These are phyloP conservation scores for Trichoderma sp. DNA, from an alignment of 2,329 filamentous ascomycete genomes.

Conservation along the genomic window DNA sequence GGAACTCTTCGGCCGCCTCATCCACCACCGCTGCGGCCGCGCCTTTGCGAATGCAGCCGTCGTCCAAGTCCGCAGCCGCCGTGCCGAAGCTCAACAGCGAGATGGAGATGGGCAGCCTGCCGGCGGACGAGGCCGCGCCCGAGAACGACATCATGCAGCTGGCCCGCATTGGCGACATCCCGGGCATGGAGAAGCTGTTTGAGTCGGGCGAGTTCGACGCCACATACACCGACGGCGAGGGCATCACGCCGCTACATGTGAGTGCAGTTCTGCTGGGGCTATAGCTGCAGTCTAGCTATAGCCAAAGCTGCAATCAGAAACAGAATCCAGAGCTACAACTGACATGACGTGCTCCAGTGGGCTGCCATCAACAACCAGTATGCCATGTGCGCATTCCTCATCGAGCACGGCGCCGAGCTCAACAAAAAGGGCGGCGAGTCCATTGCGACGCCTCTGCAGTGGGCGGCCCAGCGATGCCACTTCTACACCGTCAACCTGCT, in stretches of 20 bases:
- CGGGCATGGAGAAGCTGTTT: slow-evolving; percentile 86
- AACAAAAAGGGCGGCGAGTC: slow-evolving; percentile 97
- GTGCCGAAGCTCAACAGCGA: slow-evolving; percentile 61
- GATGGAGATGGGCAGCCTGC: slow-evolving; percentile 58
- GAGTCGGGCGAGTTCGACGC: slow-evolving; percentile 80
- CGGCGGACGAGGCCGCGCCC: slow-evolving; percentile 43
- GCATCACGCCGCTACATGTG: slow-evolving; percentile 95
- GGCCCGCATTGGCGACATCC: slow-evolving; percentile 83
- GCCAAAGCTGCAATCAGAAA: neutral
- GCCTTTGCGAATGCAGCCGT: slow-evolving; percentile 53
- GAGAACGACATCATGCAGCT: slow-evolving; percentile 93
- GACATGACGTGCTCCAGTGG: slow-evolving; percentile 65
- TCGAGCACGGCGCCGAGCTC: slow-evolving; percentile 82
- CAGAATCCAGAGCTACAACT: neutral
- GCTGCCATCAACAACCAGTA: slow-evolving; percentile 99
- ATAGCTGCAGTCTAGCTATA: neutral
- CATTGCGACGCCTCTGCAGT: slow-evolving; percentile 89
- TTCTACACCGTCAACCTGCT: slow-evolving; percentile 96
- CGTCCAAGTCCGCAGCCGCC: slow-evolving; percentile 57
- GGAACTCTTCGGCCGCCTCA: slow-evolving; percentile 44
- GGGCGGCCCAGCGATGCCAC: slow-evolving; percentile 94
- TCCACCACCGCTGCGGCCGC: slow-evolving; percentile 38
- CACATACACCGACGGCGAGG: slow-evolving; percentile 84
- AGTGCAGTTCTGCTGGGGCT: slow-evolving; percentile 37
- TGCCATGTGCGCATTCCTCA: slow-evolving; percentile 93